These are phyloP conservation scores for Eimeria necatrix DNA, from an alignment of 169 alveolate genomes.

Conservation along the genomic window DNA sequence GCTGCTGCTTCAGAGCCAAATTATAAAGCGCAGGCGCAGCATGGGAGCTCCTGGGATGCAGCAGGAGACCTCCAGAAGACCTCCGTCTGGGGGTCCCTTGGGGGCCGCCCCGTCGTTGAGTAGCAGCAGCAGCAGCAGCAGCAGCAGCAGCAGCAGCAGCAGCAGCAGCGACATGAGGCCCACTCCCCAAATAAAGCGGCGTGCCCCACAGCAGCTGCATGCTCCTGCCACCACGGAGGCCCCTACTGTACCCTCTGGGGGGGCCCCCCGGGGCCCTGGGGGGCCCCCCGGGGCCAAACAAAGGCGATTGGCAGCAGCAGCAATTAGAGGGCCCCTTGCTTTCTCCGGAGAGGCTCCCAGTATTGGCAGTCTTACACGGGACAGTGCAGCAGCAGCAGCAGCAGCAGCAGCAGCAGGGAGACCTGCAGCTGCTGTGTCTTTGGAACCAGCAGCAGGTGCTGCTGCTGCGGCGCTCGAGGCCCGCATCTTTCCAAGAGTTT, in stretches of 20 bases:
- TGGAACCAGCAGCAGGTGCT: too few relatives aligned
- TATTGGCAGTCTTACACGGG: too few relatives aligned
- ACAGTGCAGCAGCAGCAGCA: slow-evolving; percentile 30
- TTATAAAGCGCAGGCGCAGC: too few relatives aligned
- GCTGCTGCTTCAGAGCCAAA: not conserved
- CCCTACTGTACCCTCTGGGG: too few relatives aligned
- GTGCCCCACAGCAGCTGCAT: not conserved
- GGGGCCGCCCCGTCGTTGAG: too few relatives aligned
- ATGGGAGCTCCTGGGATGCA: too few relatives aligned
- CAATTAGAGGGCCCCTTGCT: not conserved
- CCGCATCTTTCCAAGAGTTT: not conserved
- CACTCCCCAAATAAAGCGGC: not conserved
- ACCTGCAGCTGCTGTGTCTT: not conserved
- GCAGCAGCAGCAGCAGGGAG: not conserved
- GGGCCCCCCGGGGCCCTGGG: too few relatives aligned
- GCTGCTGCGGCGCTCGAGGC: not conserved
- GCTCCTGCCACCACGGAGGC: too few relatives aligned
- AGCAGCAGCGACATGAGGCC: slow-evolving; percentile 22
- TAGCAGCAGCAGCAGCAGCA: not conserved
- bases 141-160: not conserved
- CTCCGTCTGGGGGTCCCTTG: too few relatives aligned
- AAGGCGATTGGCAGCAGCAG: slow-evolving; percentile 27
- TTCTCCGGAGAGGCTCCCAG: too few relatives aligned
- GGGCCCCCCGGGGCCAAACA: too few relatives aligned
- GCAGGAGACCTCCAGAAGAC: too few relatives aligned